Evolutionary conservation across 1,139 yeast species (phyloP).

Genomic region (Blastobotrys malaysiensis): DNA sequence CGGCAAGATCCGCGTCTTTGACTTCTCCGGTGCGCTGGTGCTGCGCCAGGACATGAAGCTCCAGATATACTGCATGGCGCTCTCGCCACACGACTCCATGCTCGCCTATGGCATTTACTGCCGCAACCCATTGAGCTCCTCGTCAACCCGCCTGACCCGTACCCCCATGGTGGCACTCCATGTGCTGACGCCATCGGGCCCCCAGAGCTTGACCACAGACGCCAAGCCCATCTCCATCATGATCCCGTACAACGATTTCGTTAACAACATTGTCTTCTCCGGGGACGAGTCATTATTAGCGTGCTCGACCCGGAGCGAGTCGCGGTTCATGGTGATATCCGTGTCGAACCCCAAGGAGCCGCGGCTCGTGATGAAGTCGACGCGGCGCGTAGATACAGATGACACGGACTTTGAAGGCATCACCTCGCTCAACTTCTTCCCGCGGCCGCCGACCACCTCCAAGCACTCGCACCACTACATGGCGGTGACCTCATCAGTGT

Average conservation of each 20-base stretch:
- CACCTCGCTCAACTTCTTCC: constrained; percentile 73
- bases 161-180: constrained; percentile 10
- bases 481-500: constrained; percentile 59
- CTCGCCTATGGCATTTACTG: constrained; percentile 68
- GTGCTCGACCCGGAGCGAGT: constrained; percentile 80
- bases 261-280: constrained; percentile 67
- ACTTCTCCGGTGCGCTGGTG: constrained; percentile 52
- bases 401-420: constrained; percentile 78
- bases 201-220: constrained; percentile 5
- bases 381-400: constrained; percentile 54
- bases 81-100: constrained; percentile 57
- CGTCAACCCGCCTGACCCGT: constrained; percentile 2
- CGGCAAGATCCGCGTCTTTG: constrained; percentile 64
- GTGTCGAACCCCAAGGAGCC: constrained; percentile 63
- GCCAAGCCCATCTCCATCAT: constrained; percentile 66
- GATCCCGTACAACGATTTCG: constrained; percentile 80
- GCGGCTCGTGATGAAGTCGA: constrained; percentile 60
- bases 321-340: constrained; percentile 70
- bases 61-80: constrained; percentile 72
- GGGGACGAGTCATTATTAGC: constrained; percentile 62
- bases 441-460: constrained; percentile 31
- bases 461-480: constrained; percentile 36
- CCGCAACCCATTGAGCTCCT: constrained; percentile 8
- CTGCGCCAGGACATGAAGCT: constrained; percentile 67
- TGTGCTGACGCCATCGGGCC: constrained; percentile 3